These are phyloP conservation scores for Ceratobasidium papillatum DNA, from an alignment of 1,284 basidiomycete species.

Conservation along the genomic window DNA sequence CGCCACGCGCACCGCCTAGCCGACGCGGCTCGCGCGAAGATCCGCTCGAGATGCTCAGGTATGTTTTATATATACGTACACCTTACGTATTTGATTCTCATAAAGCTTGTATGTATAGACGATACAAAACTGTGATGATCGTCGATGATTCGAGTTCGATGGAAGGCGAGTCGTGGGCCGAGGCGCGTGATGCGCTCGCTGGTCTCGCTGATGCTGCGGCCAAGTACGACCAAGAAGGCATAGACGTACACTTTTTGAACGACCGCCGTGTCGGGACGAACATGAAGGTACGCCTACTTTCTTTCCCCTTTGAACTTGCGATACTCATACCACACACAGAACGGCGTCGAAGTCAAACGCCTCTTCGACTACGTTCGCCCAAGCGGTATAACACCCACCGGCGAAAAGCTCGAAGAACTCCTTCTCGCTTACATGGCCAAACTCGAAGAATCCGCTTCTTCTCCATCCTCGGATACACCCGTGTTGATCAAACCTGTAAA, in stretches of 20 bases:
- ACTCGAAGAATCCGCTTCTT: conserved; percentile 52
- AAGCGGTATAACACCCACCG: conserved; percentile 60
- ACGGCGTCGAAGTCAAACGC: conserved; percentile 50
- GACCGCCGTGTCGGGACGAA: conserved; percentile 42
- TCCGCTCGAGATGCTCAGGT: conserved; percentile 28
- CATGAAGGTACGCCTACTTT: conserved; percentile 35
- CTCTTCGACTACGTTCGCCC: conserved; percentile 60
- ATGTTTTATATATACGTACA: neutral
- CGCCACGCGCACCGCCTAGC: conserved; percentile 9
- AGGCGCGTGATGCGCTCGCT: conserved; percentile 59
- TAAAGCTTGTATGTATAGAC: neutral
- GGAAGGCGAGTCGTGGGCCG: conserved; percentile 58
- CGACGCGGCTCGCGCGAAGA: conserved; percentile 26
- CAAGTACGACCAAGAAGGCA: conserved; percentile 60
- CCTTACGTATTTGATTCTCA: neutral
- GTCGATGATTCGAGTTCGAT: conserved; percentile 62
- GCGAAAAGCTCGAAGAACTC: conserved; percentile 59
- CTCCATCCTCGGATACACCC: neutral
- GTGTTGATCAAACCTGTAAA: conserved; percentile 60
- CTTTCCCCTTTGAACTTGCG: neutral
- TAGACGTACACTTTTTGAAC: conserved; percentile 63
- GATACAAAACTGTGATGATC: conserved; percentile 27
- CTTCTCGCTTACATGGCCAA: conserved; percentile 56
- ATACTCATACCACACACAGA: conserved; percentile 30
- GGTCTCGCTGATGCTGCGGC: conserved; percentile 57